phyloP scores from a whole-genome alignment of 2,329 filamentous ascomycete genomes.

The Penicillium corylophilum region DNA sequence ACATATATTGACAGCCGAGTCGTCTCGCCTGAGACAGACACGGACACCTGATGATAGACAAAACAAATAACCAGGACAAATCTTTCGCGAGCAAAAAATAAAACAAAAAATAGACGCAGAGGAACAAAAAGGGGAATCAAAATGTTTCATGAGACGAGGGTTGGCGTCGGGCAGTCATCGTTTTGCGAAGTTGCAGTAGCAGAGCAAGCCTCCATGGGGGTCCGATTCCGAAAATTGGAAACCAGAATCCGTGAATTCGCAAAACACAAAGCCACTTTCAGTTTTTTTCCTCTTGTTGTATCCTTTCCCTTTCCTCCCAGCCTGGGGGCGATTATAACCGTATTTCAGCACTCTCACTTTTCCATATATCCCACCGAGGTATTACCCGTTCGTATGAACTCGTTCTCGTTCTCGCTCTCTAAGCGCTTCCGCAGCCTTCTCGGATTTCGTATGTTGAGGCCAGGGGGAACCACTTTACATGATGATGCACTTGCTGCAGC shows the following conservation, averaged over 20 bases:
- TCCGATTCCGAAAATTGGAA: too few relatives aligned
- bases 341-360: background rate
- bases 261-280: background rate
- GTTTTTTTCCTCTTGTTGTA: background rate
- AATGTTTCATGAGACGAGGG: constrained; percentile 40
- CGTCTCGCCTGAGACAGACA: constrained; percentile 25
- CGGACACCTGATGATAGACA: constrained; percentile 21
- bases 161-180: constrained; percentile 36
- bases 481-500: constrained; percentile 82
- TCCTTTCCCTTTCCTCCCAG: background rate
- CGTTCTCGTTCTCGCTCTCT: constrained; percentile 2
- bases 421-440: constrained; percentile 13
- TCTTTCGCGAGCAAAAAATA: constrained; percentile 26
- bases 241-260: background rate
- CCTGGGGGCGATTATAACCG: background rate
- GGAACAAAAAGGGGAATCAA: constrained; percentile 43
- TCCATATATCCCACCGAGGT: background rate
- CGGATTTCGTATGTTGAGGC: constrained; percentile 13
- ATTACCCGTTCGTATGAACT: constrained; percentile 13
- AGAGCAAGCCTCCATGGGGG: constrained; percentile 15
- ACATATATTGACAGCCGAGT: constrained; percentile 33
- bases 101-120: constrained; percentile 19
- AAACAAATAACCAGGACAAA: constrained; percentile 22
- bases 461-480: constrained; percentile 54
- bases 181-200: constrained; percentile 10